A percentile compares a stretch with the other conserved stretches of the same genome.
Evolutionary conservation across 148 eudicot genomes (phyloP).

Genomic region (Nepenthes mirabilis): DNA sequence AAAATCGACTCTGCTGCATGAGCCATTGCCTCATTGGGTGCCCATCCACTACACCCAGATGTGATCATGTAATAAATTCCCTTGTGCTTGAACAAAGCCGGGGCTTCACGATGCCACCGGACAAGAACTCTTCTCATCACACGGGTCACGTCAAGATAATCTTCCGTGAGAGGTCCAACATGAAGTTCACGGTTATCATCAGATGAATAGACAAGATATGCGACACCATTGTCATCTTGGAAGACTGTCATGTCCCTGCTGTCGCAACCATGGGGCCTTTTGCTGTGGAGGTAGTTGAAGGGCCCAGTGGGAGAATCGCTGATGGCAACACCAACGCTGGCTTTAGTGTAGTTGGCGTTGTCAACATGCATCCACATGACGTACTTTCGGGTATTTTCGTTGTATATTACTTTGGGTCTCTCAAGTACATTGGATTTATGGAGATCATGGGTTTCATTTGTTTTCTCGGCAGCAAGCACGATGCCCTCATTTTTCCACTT

Average conservation of each 20-base stretch:
- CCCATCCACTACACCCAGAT: conserved; percentile 94
- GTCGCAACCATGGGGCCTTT: conserved; percentile 73
- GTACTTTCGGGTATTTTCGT: conserved; percentile 54
- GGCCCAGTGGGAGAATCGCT: conserved; percentile 77
- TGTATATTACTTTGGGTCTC: conserved; percentile 87
- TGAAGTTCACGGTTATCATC: conserved; percentile 91
- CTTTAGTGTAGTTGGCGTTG: conserved; percentile 81
- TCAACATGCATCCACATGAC: conserved; percentile 99
- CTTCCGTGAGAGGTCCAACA: conserved; percentile 63
- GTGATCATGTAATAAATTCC: conserved; percentile 94
- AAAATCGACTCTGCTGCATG: conserved; percentile 75
- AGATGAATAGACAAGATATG: conserved; percentile 84
- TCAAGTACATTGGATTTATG: conserved; percentile 83
- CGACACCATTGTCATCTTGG: conserved; percentile 73
- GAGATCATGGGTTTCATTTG: conserved; percentile 75
- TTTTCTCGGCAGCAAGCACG: conserved; percentile 71
- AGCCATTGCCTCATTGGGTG: conserved; percentile 85
- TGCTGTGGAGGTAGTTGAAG: conserved; percentile 69
- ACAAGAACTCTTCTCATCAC: conserved; percentile 54
- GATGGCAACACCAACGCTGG: conserved; percentile 71
- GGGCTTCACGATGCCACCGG: conserved; percentile 82
- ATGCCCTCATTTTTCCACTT: conserved; percentile 92
- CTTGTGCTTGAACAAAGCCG: conserved; percentile 79
- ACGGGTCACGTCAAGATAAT: conserved; percentile 58
- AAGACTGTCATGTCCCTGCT: conserved; percentile 92